Evolutionary conservation across 108 stramenopile genomes (phyloP), one percentile per base, ranked within the genome.

Genomic region (Asterionellopsis glacialis): DNA sequence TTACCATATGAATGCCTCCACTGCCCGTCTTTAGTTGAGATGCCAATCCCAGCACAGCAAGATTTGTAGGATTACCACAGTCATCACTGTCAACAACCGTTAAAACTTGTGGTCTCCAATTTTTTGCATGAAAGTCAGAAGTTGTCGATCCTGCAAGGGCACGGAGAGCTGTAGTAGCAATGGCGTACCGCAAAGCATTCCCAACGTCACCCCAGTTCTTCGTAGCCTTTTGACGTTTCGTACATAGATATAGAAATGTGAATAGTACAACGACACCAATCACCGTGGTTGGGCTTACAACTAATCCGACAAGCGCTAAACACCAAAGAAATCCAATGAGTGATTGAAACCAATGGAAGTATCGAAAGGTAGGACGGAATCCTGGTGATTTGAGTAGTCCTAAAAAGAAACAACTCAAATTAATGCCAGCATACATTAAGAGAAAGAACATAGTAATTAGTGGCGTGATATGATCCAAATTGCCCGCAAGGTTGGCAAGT

Each of bases 41-140:
- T 15, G 84, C 88, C 23, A 92, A 59, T 16, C 54, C 50, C 23
- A 92, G 42, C 23, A 89, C 57, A 21, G 61, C 66, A 33, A 86
- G 73, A 48, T 74, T 75, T 9, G 41, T n/a, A 19, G 80, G 76
- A 42, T 68, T 69, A 9, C 82, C 84, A 22, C 65, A 48, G n/a
- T 53, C 74, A 57, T 86, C 84, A n/a, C 77, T 70, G 51, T 84
- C 73, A 21, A 80, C 69, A 13, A 91, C 57, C 11, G 83, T 76
- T 14, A 88, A 64, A n/a, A 91, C 25, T 64, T 91, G 90, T n/a
- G 90, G 90, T 48, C 90, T 58, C 85, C 85, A 91, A 64, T 87
- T 89, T 62, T 87, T 89, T 25, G 80, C 80, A 56, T 81, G 76
- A 59, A 77, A 75, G 40, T 81, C 68, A 13, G 61, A n/a, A 18